These are phyloP conservation scores for Filosporella fistucella DNA, from an alignment of 495 filamentous ascomycete species.

Conservation along the genomic window DNA sequence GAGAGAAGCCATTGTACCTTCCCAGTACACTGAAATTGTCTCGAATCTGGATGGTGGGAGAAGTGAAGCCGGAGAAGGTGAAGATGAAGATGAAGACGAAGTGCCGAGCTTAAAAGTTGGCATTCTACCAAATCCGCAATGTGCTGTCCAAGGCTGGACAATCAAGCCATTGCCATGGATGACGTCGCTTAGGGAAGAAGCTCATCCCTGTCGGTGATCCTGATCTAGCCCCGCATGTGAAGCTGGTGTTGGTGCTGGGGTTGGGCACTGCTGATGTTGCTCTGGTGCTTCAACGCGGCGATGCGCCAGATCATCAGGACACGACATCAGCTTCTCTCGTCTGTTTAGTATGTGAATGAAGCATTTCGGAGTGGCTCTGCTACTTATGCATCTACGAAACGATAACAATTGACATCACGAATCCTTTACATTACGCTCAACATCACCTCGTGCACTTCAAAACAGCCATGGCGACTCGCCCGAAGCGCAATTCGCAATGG, in stretches of 20 bases:
- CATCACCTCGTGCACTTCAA: background rate
- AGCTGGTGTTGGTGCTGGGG: too few relatives aligned
- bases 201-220: constrained; percentile 3
- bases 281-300: too few relatives aligned
- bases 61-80: background rate
- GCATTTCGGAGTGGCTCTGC: too few relatives aligned
- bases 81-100: constrained; percentile 1
- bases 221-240: background rate
- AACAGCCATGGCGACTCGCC: background rate
- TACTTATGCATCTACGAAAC: too few relatives aligned
- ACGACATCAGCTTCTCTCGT: too few relatives aligned
- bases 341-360: too few relatives aligned
- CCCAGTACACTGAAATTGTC: too few relatives aligned
- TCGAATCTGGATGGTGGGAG: background rate
- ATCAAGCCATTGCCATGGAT: too few relatives aligned
- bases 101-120: constrained; percentile 14
- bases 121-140: background rate
- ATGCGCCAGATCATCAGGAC: too few relatives aligned
- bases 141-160: background rate
- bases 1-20: constrained; percentile 4
- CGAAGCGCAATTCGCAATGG: constrained; percentile 8
- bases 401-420: background rate
- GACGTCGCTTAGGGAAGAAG: background rate
- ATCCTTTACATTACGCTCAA: background rate
- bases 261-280: too few relatives aligned